phyloP scores from a whole-genome alignment of 1,284 basidiomycete genomes.

The Tilletia caries region DNA sequence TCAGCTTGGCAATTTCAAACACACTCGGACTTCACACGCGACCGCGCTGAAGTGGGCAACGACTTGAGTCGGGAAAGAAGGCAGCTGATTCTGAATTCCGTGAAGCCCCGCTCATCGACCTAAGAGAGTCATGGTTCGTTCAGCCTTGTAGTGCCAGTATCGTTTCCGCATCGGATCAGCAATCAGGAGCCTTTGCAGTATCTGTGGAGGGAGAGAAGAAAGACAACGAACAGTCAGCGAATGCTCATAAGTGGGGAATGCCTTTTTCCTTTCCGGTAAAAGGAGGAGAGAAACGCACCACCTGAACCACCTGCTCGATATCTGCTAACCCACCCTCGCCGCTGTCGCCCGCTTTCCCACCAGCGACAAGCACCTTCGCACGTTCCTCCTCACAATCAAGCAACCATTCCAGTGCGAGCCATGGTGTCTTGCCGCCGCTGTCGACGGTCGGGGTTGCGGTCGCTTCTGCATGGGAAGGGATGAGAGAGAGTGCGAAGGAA shows the following conservation, averaged over 20 bases:
- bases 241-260: no score
- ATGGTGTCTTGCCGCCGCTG: slow-evolving; percentile 18
- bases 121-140: slow-evolving; percentile 13
- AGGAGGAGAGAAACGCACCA: not conserved
- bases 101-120: no score
- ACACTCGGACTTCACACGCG: no score
- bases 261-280: no score
- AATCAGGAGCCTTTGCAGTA: slow-evolving; percentile 24
- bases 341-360: not conserved
- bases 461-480: slow-evolving; percentile 24
- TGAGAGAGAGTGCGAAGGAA: slow-evolving; percentile 21
- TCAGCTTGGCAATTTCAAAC: no score
- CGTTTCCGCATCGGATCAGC: slow-evolving; percentile 33
- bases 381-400: slow-evolving; percentile 26
- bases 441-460: slow-evolving; percentile 26
- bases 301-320: not conserved
- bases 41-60: no score
- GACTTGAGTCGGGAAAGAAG: no score
- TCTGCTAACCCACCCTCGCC: not conserved
- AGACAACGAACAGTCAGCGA: not conserved
- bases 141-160: slow-evolving; percentile 30
- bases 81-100: not conserved
- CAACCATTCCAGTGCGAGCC: slow-evolving; percentile 45
- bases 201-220: not conserved
- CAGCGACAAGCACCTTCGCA: not conserved